Evolutionary conservation across 1,284 basidiomycete species (phyloP).

Genomic region (Ustilago bromivora): DNA sequence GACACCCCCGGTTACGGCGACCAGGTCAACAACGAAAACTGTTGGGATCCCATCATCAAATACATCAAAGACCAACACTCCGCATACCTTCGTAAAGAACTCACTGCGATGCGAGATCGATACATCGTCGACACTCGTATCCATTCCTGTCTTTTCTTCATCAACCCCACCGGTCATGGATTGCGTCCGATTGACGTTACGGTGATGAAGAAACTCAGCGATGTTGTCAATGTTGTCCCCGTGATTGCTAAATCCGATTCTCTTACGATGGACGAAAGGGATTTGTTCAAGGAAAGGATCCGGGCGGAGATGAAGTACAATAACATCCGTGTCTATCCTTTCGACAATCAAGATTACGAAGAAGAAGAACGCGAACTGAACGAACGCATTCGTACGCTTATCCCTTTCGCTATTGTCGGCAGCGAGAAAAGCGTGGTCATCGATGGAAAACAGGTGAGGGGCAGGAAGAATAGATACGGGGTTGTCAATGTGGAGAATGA

Average conservation of each 20-base stretch:
- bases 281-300: constrained; percentile 93
- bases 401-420: constrained; percentile 96
- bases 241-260: constrained; percentile 99
- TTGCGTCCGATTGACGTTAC: constrained; percentile 83
- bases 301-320: constrained; percentile 91
- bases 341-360: constrained; percentile 95
- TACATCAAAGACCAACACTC: constrained; percentile 99
- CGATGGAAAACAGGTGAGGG: constrained; percentile 93
- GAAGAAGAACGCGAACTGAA: constrained; percentile 90
- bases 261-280: constrained; percentile 91
- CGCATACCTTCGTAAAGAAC: constrained; percentile 97
- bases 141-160: constrained; percentile 98
- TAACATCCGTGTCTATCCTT: constrained; percentile 94
- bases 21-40: constrained; percentile 98
- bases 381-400: constrained; percentile 89
- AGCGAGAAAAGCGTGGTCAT: constrained; percentile 94
- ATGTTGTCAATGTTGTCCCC: constrained; percentile 98
- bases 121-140: constrained; percentile 98
- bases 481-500: constrained; percentile 94
- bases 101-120: constrained; percentile 97
- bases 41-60: constrained; percentile 99
- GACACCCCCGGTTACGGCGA: constrained; percentile 99
- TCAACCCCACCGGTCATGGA: constrained; percentile 75
- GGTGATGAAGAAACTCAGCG: constrained; percentile 98
- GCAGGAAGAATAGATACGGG: constrained; percentile 97